Evolutionary conservation across 495 filamentous ascomycete genomes (phyloP).

Genomic region (Physcia stellaris): DNA sequence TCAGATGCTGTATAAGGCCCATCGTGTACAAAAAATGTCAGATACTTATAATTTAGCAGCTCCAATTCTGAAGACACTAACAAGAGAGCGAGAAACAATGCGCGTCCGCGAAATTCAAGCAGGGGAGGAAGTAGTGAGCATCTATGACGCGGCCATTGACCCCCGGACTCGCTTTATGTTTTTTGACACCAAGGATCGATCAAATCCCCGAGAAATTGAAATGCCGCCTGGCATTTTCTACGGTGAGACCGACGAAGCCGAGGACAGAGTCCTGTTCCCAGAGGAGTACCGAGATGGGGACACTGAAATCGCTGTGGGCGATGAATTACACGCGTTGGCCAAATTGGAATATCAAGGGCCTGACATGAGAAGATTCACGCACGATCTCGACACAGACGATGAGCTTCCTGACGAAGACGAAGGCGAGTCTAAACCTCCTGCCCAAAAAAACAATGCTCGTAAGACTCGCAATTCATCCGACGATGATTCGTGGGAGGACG

Average conservation of each 20-base stretch:
- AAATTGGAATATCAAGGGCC: constrained; percentile 18
- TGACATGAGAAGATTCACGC: constrained; percentile 16
- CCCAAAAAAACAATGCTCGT: constrained; percentile 11
- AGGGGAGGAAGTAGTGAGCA: constrained; percentile 26
- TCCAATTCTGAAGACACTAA: constrained; percentile 25
- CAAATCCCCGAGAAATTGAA: constrained; percentile 1
- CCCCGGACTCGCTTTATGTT: constrained; percentile 16
- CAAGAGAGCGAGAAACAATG: constrained; percentile 22
- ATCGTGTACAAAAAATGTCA: constrained; percentile 15
- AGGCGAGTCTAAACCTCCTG: constrained; percentile 12
- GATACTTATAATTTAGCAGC: constrained; percentile 22
- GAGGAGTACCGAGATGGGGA: constrained; percentile 20
- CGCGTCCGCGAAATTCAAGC: constrained; percentile 27
- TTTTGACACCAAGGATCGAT: constrained; percentile 5
- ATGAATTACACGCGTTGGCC: constrained; percentile 24
- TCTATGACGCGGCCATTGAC: constrained; percentile 25
- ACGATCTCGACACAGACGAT: constrained; percentile 16
- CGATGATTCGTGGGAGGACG: not conserved
- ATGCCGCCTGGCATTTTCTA: constrained; percentile 25
- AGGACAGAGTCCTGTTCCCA: constrained; percentile 33
- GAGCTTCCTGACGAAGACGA: constrained; percentile 4
- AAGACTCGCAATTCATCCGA: constrained; percentile 8
- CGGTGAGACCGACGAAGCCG: constrained; percentile 29
- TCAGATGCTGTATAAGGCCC: constrained; percentile 26
- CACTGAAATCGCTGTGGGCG: constrained; percentile 23